Evolutionary conservation across 352 stramenopile species (phyloP).

Genomic region (Pythium rishiriense): DNA sequence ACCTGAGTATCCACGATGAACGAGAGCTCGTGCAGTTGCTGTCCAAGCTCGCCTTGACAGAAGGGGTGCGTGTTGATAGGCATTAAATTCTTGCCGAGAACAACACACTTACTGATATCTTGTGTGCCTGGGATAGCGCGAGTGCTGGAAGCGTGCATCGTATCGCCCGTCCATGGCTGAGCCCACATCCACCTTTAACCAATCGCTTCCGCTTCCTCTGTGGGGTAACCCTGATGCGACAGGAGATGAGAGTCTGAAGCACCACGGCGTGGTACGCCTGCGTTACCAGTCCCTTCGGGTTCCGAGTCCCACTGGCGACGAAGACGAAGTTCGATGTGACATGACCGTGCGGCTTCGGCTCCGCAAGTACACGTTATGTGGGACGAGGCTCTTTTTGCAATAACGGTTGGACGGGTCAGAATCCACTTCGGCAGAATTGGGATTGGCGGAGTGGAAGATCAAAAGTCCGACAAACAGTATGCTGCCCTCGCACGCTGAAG

Average conservation of each 20-base stretch:
- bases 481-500: background rate
- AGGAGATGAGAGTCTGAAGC: conserved; percentile 59
- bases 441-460: no score
- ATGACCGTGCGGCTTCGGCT: conserved; percentile 29
- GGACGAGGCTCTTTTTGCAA: conserved; percentile 28
- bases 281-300: conserved; percentile 33
- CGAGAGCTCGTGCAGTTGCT: conserved; percentile 79
- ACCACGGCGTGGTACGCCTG: conserved; percentile 54
- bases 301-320: conserved; percentile 1
- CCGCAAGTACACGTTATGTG: conserved; percentile 34
- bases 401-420: no score
- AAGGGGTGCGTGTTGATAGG: conserved; percentile 41
- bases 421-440: no score
- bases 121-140: conserved; percentile 4
- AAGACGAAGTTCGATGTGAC: conserved; percentile 15
- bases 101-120: background rate
- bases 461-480: background rate
- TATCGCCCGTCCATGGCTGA: conserved; percentile 18
- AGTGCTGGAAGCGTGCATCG: conserved; percentile 24
- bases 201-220: conserved; percentile 37
- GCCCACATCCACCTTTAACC: background rate
- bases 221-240: conserved; percentile 57
- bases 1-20: conserved; percentile 75
- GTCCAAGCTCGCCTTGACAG: conserved; percentile 62
- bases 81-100: background rate